Evolutionary conservation across 2,329 filamentous ascomycete genomes (phyloP).

Genomic region (Teratosphaeria pseudoeucalypti): DNA sequence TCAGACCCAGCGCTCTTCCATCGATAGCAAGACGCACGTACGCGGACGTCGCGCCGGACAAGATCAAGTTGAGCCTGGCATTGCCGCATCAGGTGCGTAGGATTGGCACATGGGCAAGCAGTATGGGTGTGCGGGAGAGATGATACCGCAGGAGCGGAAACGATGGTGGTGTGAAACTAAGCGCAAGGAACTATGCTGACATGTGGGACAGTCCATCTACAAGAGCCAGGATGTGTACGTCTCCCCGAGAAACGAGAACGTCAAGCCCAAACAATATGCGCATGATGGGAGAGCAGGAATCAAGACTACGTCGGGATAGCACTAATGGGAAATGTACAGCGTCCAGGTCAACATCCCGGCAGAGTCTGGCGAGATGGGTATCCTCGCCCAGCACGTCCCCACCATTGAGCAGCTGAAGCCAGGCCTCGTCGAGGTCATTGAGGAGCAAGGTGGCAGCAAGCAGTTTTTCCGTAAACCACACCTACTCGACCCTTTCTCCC

Average conservation of each 20-base stretch:
- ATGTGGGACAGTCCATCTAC: conserved; percentile 49
- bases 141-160: not conserved
- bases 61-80: conserved; percentile 93
- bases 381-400: conserved; percentile 96
- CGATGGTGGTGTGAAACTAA: not conserved
- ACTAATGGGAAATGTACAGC: conserved; percentile 34
- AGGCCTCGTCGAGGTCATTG: conserved; percentile 86
- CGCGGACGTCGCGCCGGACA: conserved; percentile 48
- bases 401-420: conserved; percentile 99
- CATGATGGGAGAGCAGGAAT: conserved; percentile 3
- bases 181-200: not conserved
- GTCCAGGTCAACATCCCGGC: conserved; percentile 98
- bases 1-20: conserved; percentile 65
- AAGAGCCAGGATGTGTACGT: conserved; percentile 62
- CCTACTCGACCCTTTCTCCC: not conserved
- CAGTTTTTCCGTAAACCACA: conserved; percentile 82
- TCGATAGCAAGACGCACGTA: conserved; percentile 71
- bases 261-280: not conserved
- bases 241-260: conserved; percentile 3
- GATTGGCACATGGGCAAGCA: conserved; percentile 26
- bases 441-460: conserved; percentile 84
- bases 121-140: not conserved
- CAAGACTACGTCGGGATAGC: not conserved
- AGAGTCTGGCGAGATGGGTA: conserved; percentile 98
- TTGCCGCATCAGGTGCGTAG: conserved; percentile 82